Evolutionary conservation across 164 flowering plant genomes (phyloP), one percentile per base, ranked within the genome.

Genomic region (Santalum album): DNA sequence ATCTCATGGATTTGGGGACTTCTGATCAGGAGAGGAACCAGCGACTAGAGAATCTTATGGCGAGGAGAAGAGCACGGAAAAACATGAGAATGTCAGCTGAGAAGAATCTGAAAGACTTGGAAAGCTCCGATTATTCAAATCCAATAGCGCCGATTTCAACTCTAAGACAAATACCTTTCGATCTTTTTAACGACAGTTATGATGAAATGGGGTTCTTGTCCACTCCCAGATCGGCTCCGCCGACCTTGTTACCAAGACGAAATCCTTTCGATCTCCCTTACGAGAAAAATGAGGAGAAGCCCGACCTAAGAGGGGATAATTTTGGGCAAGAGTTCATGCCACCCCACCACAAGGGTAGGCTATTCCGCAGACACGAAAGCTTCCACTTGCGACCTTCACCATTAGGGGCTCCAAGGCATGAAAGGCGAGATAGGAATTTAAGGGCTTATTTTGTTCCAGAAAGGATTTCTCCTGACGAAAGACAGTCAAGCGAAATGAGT

Each of bases 211-310:
- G 75, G 0, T 69, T 82, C 26, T 85, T 81, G 12, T 80, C 90
- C 15, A 79, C 86, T 52, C 96, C 96, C 29, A 96, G 91, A 7
- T 89, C 98, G 55, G 96, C 96, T 57, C 96, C 95, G 0, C 83
- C 99, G 6, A 58, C 74, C 58, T 23, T 83, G 74, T 42, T 68
- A 54, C 82, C 75, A 5, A 74, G 94, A 56, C 51, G 73, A 55
- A 89, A 92, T 44, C 99, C 99, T 44, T 92, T 92, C 65, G 96
- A 84, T 69, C 69, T 84, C 65, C 96, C 96, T 51, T 83, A 78
- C 61, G 96, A 86, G 26, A 68, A 83, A 21, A 69, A 60, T 61
- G 89, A 80, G 61, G 96, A 88, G 69, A 81, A 76, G 61, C 83
- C 86, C 48, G 73, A 77, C 69, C 80, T 81, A 42, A 69, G 62